Conservation (phyloP, 176 grass and related monocot species). For the Elymus sibiricus region DNA sequence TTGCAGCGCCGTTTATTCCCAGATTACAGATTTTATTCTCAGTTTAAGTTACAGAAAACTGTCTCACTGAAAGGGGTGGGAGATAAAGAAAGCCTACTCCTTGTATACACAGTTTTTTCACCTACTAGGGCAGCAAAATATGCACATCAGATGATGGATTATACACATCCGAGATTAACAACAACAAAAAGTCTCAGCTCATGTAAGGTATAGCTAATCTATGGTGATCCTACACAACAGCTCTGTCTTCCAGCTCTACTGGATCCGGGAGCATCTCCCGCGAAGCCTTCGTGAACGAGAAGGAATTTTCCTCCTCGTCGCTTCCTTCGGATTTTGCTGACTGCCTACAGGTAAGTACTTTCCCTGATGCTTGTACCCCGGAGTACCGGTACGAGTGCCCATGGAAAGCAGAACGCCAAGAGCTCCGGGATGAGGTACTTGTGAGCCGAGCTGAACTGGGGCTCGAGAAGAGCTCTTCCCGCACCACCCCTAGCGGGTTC, state of each 20-base stretch:
- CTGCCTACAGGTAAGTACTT: conserved; percentile 17
- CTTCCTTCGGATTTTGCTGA: conserved; percentile 40
- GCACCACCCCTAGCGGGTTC: conserved; percentile 71
- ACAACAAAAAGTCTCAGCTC: background rate
- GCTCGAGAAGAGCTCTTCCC: conserved; percentile 43
- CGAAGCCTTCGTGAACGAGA: conserved; percentile 59
- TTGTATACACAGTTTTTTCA: conserved; percentile 35
- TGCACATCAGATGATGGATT: conserved; percentile 21
- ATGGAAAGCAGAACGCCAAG: conserved; percentile 61
- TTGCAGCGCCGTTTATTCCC: background rate
- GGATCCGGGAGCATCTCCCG: conserved; percentile 43
- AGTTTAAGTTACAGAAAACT: background rate
- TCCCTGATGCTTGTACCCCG: conserved; percentile 29
- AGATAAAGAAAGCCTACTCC: conserved; percentile 1
- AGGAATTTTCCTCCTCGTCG: conserved; percentile 28
- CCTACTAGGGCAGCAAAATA: conserved; percentile 21
- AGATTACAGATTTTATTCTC: conserved; percentile 21
- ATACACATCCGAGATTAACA: conserved; percentile 5
- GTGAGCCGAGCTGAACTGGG: conserved; percentile 41
- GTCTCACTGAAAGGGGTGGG: background rate
- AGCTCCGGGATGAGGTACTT: conserved; percentile 54
- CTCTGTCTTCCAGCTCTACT: conserved; percentile 41
- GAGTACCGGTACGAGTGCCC: conserved; percentile 42
- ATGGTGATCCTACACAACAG: conserved; percentile 27
- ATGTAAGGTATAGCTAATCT: conserved; percentile 27